Base-by-base conservation (phyloP, 2,329 filamentous ascomycete species). In the Arthroderma sp. region DNA sequence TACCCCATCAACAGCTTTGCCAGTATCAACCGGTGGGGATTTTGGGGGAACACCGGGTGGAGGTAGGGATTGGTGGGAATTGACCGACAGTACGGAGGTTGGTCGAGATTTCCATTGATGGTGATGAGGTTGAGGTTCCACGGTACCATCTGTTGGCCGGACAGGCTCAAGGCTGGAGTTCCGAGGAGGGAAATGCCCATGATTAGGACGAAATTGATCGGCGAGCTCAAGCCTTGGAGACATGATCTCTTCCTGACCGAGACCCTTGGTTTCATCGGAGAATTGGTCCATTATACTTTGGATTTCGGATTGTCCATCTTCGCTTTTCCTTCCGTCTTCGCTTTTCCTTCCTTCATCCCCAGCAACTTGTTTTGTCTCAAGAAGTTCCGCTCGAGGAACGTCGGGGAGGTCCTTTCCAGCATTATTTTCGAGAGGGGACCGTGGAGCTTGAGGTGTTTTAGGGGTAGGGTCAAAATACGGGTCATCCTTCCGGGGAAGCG, bases 221-320 rank as follows among this genome's bases (percentile, higher is more conserved):
- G 85, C 78, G 47, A 89, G 75, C 61, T 89, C 87, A 37, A 94
- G 64, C 29, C 85, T 75, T 4, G 87, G 87, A 50, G 87, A 94
- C 86, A 94, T 94, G 58, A 94, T 86, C 61, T 93, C 85, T 42
- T 89, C 81, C 49, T 76, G 78, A 4, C 74, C 81, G 1, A 80
- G 82, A 0, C 80, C 84, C 42, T 79, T 47, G 29, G 78, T 78
- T 42, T 78, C 78, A 57, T 85, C 80, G 53, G 83, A 81, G 55
- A 96, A 96, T 64, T 96, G 91, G 50, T 86, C 85, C 85, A 98
- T 96, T 61, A 98, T 96, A 59, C 77, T 94, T 64, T 95, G 85
- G 48, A 98, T 95, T 66, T 98, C 91, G 4, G 82, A 81, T 47
- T 78, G 77, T 1, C 84, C 85, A 42, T 78, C 78, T 42, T 76